Conservation (phyloP, 257 asterid species). For the Striga asiatica region DNA sequence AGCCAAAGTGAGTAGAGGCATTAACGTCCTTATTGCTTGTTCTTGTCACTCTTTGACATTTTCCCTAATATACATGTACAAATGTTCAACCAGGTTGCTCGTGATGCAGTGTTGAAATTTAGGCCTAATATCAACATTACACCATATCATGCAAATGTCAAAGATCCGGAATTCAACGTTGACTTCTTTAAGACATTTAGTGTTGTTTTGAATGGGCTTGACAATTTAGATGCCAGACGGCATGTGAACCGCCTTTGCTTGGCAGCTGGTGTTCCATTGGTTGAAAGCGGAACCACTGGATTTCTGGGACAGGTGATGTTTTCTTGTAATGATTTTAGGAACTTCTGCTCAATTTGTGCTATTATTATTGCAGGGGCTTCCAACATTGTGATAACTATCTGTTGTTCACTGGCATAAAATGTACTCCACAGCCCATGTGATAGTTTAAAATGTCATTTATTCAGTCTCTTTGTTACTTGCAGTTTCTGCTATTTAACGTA, state of each 20-base stretch:
- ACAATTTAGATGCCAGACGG: slow-evolving; percentile 94
- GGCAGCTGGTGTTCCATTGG: slow-evolving; percentile 90
- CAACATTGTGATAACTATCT: not conserved
- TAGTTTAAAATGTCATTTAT: not conserved
- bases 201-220: slow-evolving; percentile 95
- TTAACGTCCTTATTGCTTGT: slow-evolving; percentile 3
- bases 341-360: not conserved
- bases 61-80: slow-evolving; percentile 18
- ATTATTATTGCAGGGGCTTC: not conserved
- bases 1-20: slow-evolving; percentile 62
- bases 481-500: not conserved
- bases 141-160: slow-evolving; percentile 89
- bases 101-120: slow-evolving; percentile 89
- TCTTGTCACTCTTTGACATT: not conserved
- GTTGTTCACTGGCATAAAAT: not conserved
- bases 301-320: slow-evolving; percentile 89
- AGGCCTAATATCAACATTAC: slow-evolving; percentile 80
- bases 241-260: slow-evolving; percentile 98
- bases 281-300: slow-evolving; percentile 99
- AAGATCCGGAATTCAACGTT: slow-evolving; percentile 81
- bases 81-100: slow-evolving; percentile 69
- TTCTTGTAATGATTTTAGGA: slow-evolving; percentile 16
- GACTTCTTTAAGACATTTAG: slow-evolving; percentile 81
- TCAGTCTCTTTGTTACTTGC: not conserved
- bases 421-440: not conserved